Evolutionary conservation across 768 basidiomycete genomes (phyloP), one percentile per base, ranked within the genome.

Genomic region (Naganishia kalamii): DNA sequence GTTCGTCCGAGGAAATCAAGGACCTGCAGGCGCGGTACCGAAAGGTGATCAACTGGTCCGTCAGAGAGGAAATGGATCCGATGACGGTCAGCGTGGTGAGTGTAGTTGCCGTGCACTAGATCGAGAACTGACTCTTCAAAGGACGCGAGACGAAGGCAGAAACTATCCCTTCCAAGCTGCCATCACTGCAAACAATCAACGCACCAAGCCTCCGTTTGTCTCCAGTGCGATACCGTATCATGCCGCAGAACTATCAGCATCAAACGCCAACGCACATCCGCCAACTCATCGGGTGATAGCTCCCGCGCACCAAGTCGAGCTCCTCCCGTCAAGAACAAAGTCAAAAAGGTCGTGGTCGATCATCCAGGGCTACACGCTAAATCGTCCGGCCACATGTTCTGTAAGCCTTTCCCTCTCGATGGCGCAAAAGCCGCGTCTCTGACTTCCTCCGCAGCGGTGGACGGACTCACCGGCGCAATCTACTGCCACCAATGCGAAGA

Each of bases 401-500:
- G 89, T 88, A 59, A 68, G 87, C 33, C 54, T 48, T 48, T 60
- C 21, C 49, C 23, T 32, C 37, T 6, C 60, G 57, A 49, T 35
- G 46, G 13, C 11, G 17, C 35, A 23, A 66, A 49, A 23, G 15
- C 47, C 40, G 37, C 54, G 60, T 12, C 19, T n/a, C 33, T 46
- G 43, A 10, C 48, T 30, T 10, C 8, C 25, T 29, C n/a, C 19
- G 8, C 70, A 92, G 91, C 87, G 71, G 84, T 85, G 29, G 90
- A 93, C 74, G 80, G 84, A 3, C 84, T 83, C 68, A 83, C 86
- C 0, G 91, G 92, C n/a, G 80, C 81, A 11, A 79, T 92, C 1
- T 92, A 84, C 72, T 93, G 92, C 74, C 75, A 79, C 2, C 79
- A 82, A 35, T 93, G 91, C 78, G 81, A 86, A 40, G 87, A 92